These are phyloP conservation scores for Penicillium brevicompactum DNA, from an alignment of 2,329 filamentous ascomycete species.

Conservation along the genomic window DNA sequence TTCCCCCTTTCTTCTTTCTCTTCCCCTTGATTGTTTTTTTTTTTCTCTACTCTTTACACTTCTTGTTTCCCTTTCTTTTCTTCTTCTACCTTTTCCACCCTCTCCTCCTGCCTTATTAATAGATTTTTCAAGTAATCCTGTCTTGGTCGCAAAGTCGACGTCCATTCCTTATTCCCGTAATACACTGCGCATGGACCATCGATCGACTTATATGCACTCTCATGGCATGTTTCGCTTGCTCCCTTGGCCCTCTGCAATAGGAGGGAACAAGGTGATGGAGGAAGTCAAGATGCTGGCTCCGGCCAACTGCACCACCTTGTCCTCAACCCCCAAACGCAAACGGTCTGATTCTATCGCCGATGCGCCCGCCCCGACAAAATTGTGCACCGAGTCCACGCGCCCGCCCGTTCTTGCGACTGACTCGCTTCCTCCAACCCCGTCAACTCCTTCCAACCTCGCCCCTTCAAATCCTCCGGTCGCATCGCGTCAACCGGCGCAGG, in stretches of 20 bases:
- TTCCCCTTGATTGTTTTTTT: constrained; percentile 9
- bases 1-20: constrained; percentile 15
- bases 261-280: constrained; percentile 50
- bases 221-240: constrained; percentile 54
- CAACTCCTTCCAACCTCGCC: constrained; percentile 9
- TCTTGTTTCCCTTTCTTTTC: constrained; percentile 24
- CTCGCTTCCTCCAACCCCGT: constrained; percentile 2
- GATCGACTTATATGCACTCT: constrained; percentile 29
- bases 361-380: constrained; percentile 32
- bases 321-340: constrained; percentile 57
- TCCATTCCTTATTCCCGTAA: constrained; percentile 26
- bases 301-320: constrained; percentile 34
- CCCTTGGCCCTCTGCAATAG: constrained; percentile 48
- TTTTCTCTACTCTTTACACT: constrained; percentile 3
- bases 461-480: constrained; percentile 16
- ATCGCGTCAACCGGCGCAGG: constrained; percentile 20
- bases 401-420: constrained; percentile 10
- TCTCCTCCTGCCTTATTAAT: constrained; percentile 15
- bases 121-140: constrained; percentile 22
- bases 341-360: constrained; percentile 52
- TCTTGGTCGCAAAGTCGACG: constrained; percentile 16
- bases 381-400: constrained; percentile 31
- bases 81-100: constrained; percentile 11
- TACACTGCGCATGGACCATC: constrained; percentile 18
- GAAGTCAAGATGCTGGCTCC: constrained; percentile 47